phyloP scores from a whole-genome alignment of 2,329 filamentous ascomycete genomes.

The Didymella glomerata region DNA sequence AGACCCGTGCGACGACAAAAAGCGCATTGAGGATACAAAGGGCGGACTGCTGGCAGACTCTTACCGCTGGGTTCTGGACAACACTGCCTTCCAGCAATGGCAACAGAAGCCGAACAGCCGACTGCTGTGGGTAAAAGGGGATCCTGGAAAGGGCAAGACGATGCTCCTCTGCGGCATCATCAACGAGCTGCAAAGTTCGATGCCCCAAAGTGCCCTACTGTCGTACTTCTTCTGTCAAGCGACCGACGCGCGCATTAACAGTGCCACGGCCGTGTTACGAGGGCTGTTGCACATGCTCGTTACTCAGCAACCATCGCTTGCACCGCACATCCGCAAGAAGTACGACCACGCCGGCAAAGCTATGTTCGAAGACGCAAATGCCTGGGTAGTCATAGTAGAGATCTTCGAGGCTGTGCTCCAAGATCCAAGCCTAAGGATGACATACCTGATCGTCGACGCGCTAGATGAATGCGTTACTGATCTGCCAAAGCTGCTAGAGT shows the following conservation, averaged over 20 bases:
- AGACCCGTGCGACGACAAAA: too few relatives aligned
- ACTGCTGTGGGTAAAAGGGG: too few relatives aligned
- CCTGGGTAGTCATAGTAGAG: slow-evolving; percentile 25
- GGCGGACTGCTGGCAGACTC: too few relatives aligned
- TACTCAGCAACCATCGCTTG: slow-evolving; percentile 27
- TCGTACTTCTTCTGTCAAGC: slow-evolving; percentile 46
- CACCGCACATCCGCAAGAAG: background rate
- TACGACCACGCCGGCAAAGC: slow-evolving; percentile 5
- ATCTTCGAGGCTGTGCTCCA: slow-evolving; percentile 44
- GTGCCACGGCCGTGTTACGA: slow-evolving; percentile 49
- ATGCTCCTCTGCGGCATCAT: slow-evolving; percentile 48
- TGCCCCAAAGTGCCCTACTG: slow-evolving; percentile 21
- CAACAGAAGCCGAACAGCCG: too few relatives aligned
- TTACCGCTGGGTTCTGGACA: too few relatives aligned
- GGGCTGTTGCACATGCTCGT: slow-evolving; percentile 56
- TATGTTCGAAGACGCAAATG: slow-evolving; percentile 24
- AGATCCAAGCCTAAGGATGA: background rate
- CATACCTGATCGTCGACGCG: background rate
- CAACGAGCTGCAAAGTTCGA: slow-evolving; percentile 36
- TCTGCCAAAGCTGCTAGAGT: background rate
- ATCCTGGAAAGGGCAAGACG: slow-evolving; percentile 27
- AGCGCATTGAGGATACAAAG: too few relatives aligned
- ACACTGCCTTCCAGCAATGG: too few relatives aligned
- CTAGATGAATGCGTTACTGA: background rate
- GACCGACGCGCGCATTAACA: background rate